phyloP scores from a whole-genome alignment of 345 rosid genomes.

The Hypericum androsaemum region DNA sequence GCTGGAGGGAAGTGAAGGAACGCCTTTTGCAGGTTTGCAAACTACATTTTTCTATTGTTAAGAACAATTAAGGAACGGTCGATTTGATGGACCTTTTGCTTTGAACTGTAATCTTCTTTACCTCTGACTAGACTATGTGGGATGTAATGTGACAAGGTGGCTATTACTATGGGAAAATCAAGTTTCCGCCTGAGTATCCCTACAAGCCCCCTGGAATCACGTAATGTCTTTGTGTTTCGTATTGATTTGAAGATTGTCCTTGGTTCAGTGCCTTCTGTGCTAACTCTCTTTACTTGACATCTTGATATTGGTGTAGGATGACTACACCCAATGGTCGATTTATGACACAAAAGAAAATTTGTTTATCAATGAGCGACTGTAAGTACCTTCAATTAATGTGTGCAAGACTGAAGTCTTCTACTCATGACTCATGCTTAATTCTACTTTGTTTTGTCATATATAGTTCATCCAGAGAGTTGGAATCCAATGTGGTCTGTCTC shows the following conservation, averaged over 20 bases:
- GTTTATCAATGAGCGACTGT: slow-evolving; percentile 99
- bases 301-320: slow-evolving; percentile 42
- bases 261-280: neutral
- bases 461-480: slow-evolving; percentile 99
- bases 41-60: neutral
- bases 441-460: slow-evolving; percentile 16
- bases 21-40: slow-evolving; percentile 83
- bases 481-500: slow-evolving; percentile 99
- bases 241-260: slow-evolving; percentile 3
- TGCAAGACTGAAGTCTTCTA: slow-evolving; percentile 1
- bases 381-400: slow-evolving; percentile 24
- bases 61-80: too few species aligned
- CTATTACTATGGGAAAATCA: slow-evolving; percentile 90
- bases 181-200: slow-evolving; percentile 95
- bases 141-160: slow-evolving; percentile 39
- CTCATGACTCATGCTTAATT: slow-evolving; percentile 4
- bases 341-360: slow-evolving; percentile 90
- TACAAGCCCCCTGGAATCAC: slow-evolving; percentile 98
- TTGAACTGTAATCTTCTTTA: too few species aligned
- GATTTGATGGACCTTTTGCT: too few species aligned
- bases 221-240: slow-evolving; percentile 31
- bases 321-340: slow-evolving; percentile 98
- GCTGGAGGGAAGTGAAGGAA: slow-evolving; percentile 91
- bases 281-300: neutral
- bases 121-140: neutral